Conservation (phyloP, 1,284 basidiomycete genomes). For the Grifola frondosa region DNA sequence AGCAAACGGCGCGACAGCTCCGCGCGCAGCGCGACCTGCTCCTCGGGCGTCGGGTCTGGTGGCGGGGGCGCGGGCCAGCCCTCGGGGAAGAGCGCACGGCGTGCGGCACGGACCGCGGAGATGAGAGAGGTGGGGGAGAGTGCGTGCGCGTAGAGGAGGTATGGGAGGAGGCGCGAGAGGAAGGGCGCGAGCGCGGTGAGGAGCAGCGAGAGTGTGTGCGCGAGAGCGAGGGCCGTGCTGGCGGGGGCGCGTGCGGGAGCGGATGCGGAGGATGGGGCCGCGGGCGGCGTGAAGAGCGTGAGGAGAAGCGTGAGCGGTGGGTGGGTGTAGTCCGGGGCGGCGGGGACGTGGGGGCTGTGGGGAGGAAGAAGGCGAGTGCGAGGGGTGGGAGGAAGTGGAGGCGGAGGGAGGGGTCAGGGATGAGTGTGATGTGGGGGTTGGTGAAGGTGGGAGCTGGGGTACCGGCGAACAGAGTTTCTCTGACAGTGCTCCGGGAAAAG, state of each 20-base stretch:
- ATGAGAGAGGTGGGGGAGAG: slow-evolving; percentile 54
- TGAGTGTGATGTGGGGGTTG: slow-evolving; percentile 12
- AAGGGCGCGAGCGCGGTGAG: slow-evolving; percentile 28
- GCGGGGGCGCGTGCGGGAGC: slow-evolving; percentile 13
- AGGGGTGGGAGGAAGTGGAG: slow-evolving; percentile 9
- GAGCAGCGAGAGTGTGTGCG: slow-evolving; percentile 30
- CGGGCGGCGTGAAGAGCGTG: slow-evolving; percentile 14
- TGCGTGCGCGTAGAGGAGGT: slow-evolving; percentile 54
- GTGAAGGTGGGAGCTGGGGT: slow-evolving; percentile 6
- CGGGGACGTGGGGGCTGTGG: slow-evolving; percentile 4
- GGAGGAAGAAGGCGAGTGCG: slow-evolving; percentile 14
- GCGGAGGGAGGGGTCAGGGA: slow-evolving; percentile 17
- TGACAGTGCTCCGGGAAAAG: slow-evolving; percentile 12
- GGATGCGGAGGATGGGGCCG: slow-evolving; percentile 5
- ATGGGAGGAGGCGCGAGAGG: slow-evolving; percentile 55
- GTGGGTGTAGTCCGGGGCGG: slow-evolving; percentile 23
- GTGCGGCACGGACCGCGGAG: slow-evolving; percentile 47
- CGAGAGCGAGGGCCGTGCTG: slow-evolving; percentile 27
- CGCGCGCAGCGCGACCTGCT: slow-evolving; percentile 60
- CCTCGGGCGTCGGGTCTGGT: slow-evolving; percentile 66
- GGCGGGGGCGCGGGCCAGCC: slow-evolving; percentile 73
- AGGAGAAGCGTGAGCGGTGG: slow-evolving; percentile 22
- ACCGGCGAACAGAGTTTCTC: neutral
- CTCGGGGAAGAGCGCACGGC: slow-evolving; percentile 73
- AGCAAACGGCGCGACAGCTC: slow-evolving; percentile 48